A percentile compares a stretch with the other conserved stretches of the same genome.
phyloP scores from a whole-genome alignment of 1,284 basidiomycete species.

The Tilletia caries region DNA sequence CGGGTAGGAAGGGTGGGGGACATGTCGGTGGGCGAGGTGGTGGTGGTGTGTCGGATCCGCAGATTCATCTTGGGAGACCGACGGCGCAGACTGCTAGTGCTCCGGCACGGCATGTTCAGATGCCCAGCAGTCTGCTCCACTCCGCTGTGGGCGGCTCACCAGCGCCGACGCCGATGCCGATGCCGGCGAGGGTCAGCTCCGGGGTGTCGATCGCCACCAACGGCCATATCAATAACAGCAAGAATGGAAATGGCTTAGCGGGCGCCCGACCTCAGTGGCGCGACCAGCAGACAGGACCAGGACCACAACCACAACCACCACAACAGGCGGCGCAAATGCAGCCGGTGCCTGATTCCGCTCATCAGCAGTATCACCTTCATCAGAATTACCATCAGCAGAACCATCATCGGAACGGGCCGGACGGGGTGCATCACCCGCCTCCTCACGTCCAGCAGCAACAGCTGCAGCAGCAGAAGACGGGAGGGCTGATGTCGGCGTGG shows the following conservation, averaged over 20 bases:
- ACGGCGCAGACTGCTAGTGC: background rate
- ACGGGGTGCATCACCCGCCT: too few relatives aligned
- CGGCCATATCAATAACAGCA: too few relatives aligned
- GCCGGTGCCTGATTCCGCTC: background rate
- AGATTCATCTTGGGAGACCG: too few relatives aligned
- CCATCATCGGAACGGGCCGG: background rate
- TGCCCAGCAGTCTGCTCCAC: background rate
- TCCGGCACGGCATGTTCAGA: background rate
- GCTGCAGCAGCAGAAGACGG: too few relatives aligned
- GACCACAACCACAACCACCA: background rate
- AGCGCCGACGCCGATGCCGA: too few relatives aligned
- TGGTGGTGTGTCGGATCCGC: too few relatives aligned
- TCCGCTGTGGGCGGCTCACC: background rate
- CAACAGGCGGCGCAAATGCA: background rate
- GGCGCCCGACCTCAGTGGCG: slow-evolving; percentile 5
- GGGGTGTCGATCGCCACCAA: too few relatives aligned
- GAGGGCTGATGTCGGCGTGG: too few relatives aligned
- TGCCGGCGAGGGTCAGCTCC: too few relatives aligned
- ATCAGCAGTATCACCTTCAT: background rate
- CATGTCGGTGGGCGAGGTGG: background rate
- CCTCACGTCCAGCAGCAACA: too few relatives aligned
- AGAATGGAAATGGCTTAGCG: background rate
- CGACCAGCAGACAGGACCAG: slow-evolving; percentile 10
- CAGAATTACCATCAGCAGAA: background rate
- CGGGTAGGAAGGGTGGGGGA: background rate